phyloP scores from a whole-genome alignment of 1,139 yeast genomes.

The Pichia kudriavzevii region DNA sequence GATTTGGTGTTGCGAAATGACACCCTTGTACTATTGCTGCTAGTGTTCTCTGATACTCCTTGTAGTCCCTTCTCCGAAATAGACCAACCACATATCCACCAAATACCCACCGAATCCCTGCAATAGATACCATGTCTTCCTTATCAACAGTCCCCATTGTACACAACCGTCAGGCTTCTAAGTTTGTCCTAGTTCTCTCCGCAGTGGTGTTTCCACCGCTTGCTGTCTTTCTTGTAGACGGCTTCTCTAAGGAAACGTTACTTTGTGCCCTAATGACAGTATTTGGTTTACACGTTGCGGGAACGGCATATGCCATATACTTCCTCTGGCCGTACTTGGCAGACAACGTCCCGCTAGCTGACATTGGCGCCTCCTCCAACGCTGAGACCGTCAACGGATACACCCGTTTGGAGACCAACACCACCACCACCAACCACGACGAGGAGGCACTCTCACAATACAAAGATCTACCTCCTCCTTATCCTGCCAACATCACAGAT shows the following conservation, averaged over 20 bases:
- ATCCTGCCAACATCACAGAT: too few relatives aligned
- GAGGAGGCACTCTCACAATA: not conserved
- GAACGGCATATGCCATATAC: slow-evolving; percentile 15
- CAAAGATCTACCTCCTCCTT: too few relatives aligned
- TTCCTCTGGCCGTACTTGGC: slow-evolving; percentile 9
- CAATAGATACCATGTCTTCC: not conserved
- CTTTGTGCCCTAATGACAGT: slow-evolving; percentile 13
- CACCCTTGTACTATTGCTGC: too few relatives aligned
- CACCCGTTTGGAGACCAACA: not conserved
- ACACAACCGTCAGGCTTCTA: not conserved
- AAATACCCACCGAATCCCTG: not conserved
- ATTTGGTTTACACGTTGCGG: slow-evolving; percentile 18
- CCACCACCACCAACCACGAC: not conserved
- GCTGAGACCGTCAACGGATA: slow-evolving; percentile 1
- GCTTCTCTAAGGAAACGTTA: slow-evolving; percentile 10
- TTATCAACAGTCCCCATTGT: not conserved
- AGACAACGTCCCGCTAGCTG: not conserved
- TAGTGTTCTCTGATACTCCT: too few relatives aligned
- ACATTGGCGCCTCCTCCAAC: not conserved
- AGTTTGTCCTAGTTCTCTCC: slow-evolving; percentile 6
- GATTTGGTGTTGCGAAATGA: too few relatives aligned
- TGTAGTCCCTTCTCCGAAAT: too few relatives aligned
- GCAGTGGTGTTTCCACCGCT: slow-evolving; percentile 19
- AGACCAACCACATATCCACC: not conserved
- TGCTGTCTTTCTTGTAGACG: slow-evolving; percentile 14